phyloP scores from a whole-genome alignment of 805 yeast species.

The Monosporozyma siamensis region DNA sequence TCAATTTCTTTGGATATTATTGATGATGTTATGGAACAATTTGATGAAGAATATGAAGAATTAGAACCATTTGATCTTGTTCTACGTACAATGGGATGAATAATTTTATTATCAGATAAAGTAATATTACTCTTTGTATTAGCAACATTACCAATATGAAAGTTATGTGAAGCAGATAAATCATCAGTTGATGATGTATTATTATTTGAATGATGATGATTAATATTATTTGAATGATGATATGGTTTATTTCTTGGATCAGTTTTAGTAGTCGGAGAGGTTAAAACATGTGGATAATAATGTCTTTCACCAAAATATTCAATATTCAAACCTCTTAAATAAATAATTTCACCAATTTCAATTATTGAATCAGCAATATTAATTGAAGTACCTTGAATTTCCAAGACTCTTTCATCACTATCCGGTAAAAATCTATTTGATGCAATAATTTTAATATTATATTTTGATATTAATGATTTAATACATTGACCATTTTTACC shows the following conservation, averaged over 20 bases:
- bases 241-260: slow-evolving; percentile 24
- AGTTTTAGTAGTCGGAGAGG: background rate
- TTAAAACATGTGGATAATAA: slow-evolving; percentile 41
- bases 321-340: background rate
- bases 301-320: slow-evolving; percentile 30
- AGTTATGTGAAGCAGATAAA: background rate
- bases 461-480: slow-evolving; percentile 49
- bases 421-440: slow-evolving; percentile 71
- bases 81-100: background rate
- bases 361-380: slow-evolving; percentile 53
- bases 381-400: slow-evolving; percentile 66
- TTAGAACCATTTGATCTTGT: background rate
- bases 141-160: background rate
- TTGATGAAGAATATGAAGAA: background rate
- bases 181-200: too few species aligned
- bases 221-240: background rate
- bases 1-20: background rate
- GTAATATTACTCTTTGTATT: background rate
- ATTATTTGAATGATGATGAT: background rate
- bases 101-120: background rate
- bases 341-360: slow-evolving; percentile 31
- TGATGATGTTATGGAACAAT: background rate
- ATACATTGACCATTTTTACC: slow-evolving; percentile 75
- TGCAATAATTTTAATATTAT: slow-evolving; percentile 71
- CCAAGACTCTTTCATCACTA: slow-evolving; percentile 77